Evolutionary conservation across 306 rosid genomes (phyloP), one percentile per base, ranked within the genome.

Genomic region (Glycyrrhiza uralensis): DNA sequence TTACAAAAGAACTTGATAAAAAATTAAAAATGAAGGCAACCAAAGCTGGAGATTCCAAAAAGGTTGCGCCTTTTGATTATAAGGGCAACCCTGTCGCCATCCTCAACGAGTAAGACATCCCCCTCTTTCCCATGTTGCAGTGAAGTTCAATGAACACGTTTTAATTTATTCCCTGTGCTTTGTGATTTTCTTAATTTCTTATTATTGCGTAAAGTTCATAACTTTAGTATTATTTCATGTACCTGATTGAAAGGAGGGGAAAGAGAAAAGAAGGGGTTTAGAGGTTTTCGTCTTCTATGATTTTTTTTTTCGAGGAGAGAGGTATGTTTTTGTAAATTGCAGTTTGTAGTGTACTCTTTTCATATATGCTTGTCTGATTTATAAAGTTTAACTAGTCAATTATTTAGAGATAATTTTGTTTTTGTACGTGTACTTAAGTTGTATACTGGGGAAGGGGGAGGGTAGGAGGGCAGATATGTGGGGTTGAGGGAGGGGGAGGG

Each of bases 1-100:
- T n/a, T n/a, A n/a, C n/a, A n/a, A n/a, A n/a, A n/a, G n/a, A n/a
- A n/a, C n/a, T n/a, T n/a, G n/a, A n/a, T n/a, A n/a, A n/a, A n/a
- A n/a, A n/a, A n/a, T n/a, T n/a, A n/a, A n/a, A n/a, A n/a, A n/a
- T n/a, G n/a, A n/a, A n/a, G n/a, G n/a, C n/a, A n/a, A n/a, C n/a
- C n/a, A n/a, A n/a, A n/a, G n/a, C n/a, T n/a, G 96, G 86, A 14
- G 93, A 84, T 32, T 88, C 91, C 7, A 86, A 83, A 62, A 61
- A 51, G 10, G 97, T 95, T 11, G 96, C 99, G 4, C 96, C 91
- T 26, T 78, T 91, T 52, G 96, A 95, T 57, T 76, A 85, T 2
- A 69, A 69, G 39, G 80, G 88, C 10, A 75, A 84, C 54, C 90
- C 92, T 7, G 82, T 95, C 3, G 97, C 99, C 45, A 89, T 89